Percentiles rank a stretch among this genome's conserved stretches.
These are phyloP conservation scores for Biscogniauxia marginata DNA, from an alignment of 2,329 filamentous ascomycete genomes.

Conservation along the genomic window DNA sequence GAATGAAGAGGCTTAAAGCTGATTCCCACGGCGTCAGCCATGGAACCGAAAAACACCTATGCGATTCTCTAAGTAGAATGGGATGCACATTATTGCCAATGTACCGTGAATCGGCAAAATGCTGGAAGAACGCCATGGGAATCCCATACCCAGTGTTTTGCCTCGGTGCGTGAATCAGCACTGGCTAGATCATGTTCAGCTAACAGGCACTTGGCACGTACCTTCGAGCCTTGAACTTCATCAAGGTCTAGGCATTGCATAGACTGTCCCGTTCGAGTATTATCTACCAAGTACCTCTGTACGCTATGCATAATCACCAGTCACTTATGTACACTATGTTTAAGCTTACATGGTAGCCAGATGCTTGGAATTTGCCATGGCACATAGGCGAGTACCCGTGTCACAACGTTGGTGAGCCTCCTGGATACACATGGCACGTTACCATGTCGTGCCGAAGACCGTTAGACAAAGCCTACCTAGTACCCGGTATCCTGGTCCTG, in stretches of 20 bases:
- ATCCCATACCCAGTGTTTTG: not conserved
- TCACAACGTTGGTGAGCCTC: not conserved
- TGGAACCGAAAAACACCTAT: not conserved
- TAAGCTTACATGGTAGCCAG: not conserved
- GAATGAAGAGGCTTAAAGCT: conserved; percentile 15
- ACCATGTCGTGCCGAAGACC: not conserved
- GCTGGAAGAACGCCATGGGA: not conserved
- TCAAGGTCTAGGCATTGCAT: too few species aligned
- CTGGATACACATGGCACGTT: not conserved
- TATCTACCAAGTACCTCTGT: not conserved
- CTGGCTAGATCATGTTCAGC: not conserved
- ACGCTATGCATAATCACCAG: not conserved
- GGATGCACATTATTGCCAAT: not conserved
- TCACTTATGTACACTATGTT: not conserved
- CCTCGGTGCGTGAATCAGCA: not conserved
- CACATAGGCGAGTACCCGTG: not conserved
- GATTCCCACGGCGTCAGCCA: not conserved
- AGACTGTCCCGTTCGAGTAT: not conserved
- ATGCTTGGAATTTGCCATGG: not conserved
- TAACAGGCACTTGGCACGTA: not conserved
- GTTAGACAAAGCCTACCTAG: not conserved
- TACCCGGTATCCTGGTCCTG: not conserved
- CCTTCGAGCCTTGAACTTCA: not conserved
- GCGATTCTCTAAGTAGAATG: not conserved
- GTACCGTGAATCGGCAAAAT: not conserved